Base-by-base conservation (phyloP, 2,329 filamentous ascomycete genomes). In the Didymella glomerata region DNA sequence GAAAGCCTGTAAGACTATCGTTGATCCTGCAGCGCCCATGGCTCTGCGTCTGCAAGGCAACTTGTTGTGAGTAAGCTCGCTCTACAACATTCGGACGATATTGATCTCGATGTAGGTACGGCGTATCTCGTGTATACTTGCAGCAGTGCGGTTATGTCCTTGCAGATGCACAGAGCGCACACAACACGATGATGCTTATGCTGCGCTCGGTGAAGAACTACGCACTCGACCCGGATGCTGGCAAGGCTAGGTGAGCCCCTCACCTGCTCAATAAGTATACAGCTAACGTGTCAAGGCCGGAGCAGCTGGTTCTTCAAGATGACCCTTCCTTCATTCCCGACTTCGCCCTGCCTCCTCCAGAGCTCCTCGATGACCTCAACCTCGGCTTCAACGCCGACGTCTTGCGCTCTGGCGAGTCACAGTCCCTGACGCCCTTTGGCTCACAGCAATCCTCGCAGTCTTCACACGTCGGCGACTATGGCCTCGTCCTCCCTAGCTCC, bases 81-180 rank as follows among this genome's bases (percentile, higher is more conserved):
- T 4, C 34, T 22, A 25, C n/a, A 30, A n/a, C 7, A 11, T 9
- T 6, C 1, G 16, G 8, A 25, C 9, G 20, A 10, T 46, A 41
- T 54, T 75, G 52, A 75, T 25, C 2, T 32, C n/a, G 7, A 7
- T 16, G n/a, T 36, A 77, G 76, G 56, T 77, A 76, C 73, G 93
- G 93, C 5, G 86, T 97, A 16, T 90, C 92, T 3, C 86, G 90
- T 48, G 93, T 98, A 18, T 97, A 92, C 75, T 84, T 86, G 25
- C 91, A 97, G 74, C 93, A 99, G 78, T 96, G 91, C 69, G 84
- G 85, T 36, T 99, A 97, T 74, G 87, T 97, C 24, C 86, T 97
- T 46, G 84, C 85, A 3, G 95, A 98, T 71, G 88, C 89, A 2
- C 88, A 93, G 76, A 88, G 86, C 66, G 88, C 90, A 36, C 88